These are phyloP conservation scores for Candida vartiovaarae DNA, from an alignment of 805 yeast species.

Conservation along the genomic window DNA sequence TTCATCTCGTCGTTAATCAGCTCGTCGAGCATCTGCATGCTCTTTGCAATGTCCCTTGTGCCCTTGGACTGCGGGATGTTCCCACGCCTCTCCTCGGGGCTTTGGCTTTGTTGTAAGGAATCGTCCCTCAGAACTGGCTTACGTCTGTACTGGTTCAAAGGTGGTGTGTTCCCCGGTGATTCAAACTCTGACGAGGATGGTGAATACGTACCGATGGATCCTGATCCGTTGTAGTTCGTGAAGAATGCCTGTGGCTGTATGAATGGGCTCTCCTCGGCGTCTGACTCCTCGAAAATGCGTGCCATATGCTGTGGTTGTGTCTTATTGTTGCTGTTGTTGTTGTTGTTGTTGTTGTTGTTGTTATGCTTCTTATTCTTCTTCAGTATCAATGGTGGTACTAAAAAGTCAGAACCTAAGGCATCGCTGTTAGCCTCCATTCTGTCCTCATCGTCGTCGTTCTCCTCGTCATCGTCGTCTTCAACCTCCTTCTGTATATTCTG, in stretches of 20 bases:
- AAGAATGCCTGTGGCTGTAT: constrained; percentile 25
- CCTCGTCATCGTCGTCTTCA: constrained; percentile 5
- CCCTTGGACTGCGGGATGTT: constrained; percentile 34
- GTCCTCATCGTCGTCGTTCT: constrained; percentile 1
- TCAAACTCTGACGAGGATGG: constrained; percentile 40
- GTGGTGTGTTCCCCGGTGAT: constrained; percentile 27
- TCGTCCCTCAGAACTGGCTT: constrained; percentile 7
- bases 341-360: not conserved
- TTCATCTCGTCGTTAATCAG: constrained; percentile 22
- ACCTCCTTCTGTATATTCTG: constrained; percentile 13
- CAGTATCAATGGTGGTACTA: constrained; percentile 18
- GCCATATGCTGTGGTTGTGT: not conserved
- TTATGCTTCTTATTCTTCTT: constrained; percentile 9
- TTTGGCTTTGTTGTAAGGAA: constrained; percentile 6
- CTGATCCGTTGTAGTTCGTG: constrained; percentile 25
- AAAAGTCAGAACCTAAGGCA: constrained; percentile 14
- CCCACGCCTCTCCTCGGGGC: constrained; percentile 14
- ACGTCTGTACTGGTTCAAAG: constrained; percentile 8
- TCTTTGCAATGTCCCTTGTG: constrained; percentile 33
- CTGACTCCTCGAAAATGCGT: constrained; percentile 12
- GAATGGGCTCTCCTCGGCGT: constrained; percentile 19
- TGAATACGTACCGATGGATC: constrained; percentile 39
- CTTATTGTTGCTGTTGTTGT: not conserved
- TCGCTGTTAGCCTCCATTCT: constrained; percentile 15
- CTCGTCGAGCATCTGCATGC: constrained; percentile 30